Evolutionary conservation across 345 rosid genomes (phyloP), one percentile per base, ranked within the genome.

Genomic region (Balakata baccata): DNA sequence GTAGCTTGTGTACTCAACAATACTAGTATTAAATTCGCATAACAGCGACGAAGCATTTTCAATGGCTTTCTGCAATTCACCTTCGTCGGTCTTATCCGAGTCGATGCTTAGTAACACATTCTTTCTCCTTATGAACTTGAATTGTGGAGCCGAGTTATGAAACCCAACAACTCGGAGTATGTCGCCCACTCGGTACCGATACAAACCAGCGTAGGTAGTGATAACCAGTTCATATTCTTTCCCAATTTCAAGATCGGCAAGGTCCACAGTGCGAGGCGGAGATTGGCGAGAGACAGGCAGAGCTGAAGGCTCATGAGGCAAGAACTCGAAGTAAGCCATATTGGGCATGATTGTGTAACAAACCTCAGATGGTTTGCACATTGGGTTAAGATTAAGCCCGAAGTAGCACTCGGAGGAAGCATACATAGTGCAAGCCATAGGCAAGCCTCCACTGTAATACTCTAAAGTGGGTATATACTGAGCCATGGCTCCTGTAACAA

Each of bases 401-500:
- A 94, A 94, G 72, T 92, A 94, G 74, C 98, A 90, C 79, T 94
- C 98, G 0, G 98, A 94, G 0, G 98, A 94, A 9, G 98, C 98
- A 46, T 94, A 94, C 98, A 92, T 92, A 2, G 98, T 94, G 83
- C 98, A 92, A 11, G 98, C 92, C 81, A 87, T 76, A 0, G 98
- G 98, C 7, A 94, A 75, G 11, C 98, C 92, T 0, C 89, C 89
- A 14, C 98, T 90, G 73, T 94, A 94, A 69, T 88, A 92, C 65
- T 94, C 94, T n/a, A 94, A 86, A 0, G 98, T 94, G 0, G 98
- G 96, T 17, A 94, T 94, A 74, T 94, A 94, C 75, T 94, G 98
- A 25, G 98, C 97, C 98, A 94, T 94, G 9, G 98, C 92, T 23
- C 98, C 98, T 0, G 98, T 92, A 1, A 94, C 98, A 9, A 94